Evolutionary conservation across 2,329 filamentous ascomycete species (phyloP).

Genomic region (Phaeoacremonium minimum): DNA sequence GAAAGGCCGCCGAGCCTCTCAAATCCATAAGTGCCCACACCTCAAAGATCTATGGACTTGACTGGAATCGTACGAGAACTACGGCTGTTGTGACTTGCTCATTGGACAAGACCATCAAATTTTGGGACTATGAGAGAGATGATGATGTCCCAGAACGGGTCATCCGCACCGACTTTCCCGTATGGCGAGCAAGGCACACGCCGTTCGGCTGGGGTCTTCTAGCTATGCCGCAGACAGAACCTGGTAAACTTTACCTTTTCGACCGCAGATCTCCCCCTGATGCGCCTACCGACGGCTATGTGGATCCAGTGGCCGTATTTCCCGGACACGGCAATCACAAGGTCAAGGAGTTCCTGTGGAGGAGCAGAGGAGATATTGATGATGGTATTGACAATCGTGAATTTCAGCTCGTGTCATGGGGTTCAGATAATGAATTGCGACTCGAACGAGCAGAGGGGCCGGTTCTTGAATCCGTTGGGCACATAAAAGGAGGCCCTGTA

Average conservation of each 20-base stretch:
- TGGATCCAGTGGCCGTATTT: constrained; percentile 52
- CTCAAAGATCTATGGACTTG: constrained; percentile 92
- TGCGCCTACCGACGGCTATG: constrained; percentile 36
- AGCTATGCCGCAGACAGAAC: constrained; percentile 88
- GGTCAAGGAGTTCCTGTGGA: constrained; percentile 90
- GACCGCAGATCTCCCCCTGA: constrained; percentile 53
- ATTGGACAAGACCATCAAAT: constrained; percentile 85
- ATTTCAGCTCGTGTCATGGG: constrained; percentile 92
- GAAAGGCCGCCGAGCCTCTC: constrained; percentile 72
- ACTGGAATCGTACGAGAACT: constrained; percentile 80
- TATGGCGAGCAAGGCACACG: constrained; percentile 88
- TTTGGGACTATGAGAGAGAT: constrained; percentile 74
- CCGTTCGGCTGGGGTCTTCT: constrained; percentile 83
- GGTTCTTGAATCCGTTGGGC: constrained; percentile 65
- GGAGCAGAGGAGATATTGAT: constrained; percentile 65
- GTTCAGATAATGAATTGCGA: constrained; percentile 76
- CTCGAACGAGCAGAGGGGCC: constrained; percentile 68
- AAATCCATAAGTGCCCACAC: constrained; percentile 82
- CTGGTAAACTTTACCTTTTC: constrained; percentile 81
- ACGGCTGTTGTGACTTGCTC: constrained; percentile 82
- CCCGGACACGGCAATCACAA: constrained; percentile 60
- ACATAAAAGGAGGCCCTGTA: constrained; percentile 63
- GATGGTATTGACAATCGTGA: constrained; percentile 77
- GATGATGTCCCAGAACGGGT: constrained; percentile 67
- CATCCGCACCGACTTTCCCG: constrained; percentile 78